A percentile compares a stretch with the other conserved stretches of the same genome.
phyloP scores from a whole-genome alignment of 768 basidiomycete species.

The Tylopilus subfusipes region DNA sequence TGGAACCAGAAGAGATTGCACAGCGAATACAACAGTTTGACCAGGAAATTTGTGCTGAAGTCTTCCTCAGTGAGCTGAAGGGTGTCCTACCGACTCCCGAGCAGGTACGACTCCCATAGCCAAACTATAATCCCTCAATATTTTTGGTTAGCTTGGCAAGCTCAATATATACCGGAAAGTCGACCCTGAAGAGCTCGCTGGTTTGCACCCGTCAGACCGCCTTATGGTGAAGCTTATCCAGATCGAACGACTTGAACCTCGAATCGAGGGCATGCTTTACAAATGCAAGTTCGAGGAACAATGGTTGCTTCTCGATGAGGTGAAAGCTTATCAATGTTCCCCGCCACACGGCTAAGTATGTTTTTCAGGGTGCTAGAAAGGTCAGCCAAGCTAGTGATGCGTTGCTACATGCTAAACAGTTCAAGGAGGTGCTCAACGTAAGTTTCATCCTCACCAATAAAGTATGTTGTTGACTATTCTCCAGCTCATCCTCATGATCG shows the following conservation, averaged over 20 bases:
- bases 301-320: conserved; percentile 78
- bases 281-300: conserved; percentile 85
- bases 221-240: conserved; percentile 97
- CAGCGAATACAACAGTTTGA: conserved; percentile 84
- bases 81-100: conserved; percentile 88
- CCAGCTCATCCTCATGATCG: conserved; percentile 87
- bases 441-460: conserved; percentile 19
- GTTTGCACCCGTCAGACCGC: conserved; percentile 91
- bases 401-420: conserved; percentile 75
- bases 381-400: conserved; percentile 77
- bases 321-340: conserved; percentile 29
- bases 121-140: neutral
- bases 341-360: conserved; percentile 5
- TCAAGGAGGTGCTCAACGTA: conserved; percentile 88
- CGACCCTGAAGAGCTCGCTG: conserved; percentile 79
- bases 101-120: conserved; percentile 47
- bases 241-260: conserved; percentile 81
- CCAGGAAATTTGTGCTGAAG: conserved; percentile 78
- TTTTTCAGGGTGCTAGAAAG: conserved; percentile 70
- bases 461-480: conserved; percentile 1
- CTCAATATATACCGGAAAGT: conserved; percentile 86
- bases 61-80: conserved; percentile 86
- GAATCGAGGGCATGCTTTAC: conserved; percentile 96
- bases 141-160: conserved; percentile 65
- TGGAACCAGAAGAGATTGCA: conserved; percentile 85